Base-by-base conservation (phyloP, 208 protist species). In the Angomonas ambiguus region DNA sequence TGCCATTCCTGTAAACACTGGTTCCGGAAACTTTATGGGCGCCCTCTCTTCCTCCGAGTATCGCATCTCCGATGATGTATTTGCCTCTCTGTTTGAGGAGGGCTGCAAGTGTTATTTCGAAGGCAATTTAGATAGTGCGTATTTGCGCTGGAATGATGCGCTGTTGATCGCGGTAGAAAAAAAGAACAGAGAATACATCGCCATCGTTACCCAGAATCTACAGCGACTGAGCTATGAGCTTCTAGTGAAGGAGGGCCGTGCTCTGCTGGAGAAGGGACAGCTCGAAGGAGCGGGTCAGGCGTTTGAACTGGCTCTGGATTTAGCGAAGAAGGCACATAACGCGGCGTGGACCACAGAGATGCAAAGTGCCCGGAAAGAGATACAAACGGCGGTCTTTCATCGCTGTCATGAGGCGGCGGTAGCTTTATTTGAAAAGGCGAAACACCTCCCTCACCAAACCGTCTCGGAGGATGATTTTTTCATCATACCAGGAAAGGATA, bases 181-280 rank as follows among this genome's bases (percentile, higher is more conserved):
- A 61, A 89, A 92, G 38, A 91, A 97, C 67, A 78, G 92, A 13
- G 88, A 97, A 69, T 97, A 90, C 88, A 91, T 95, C 71, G 80
- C 92, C 31, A 87, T 95, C 22, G 68, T 97, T 2, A 81, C 82
- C 10, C 90, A 70, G 67, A 97, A 97, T 75, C 64, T 97, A 65
- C 90, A 97, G 79, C 85, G 86, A 3, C 82, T 97, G 18, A 92
- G 85, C 66, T 97, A 95, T 68, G 89, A 97, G 74, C 67, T 97
- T 28, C 68, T 95, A 3, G 87, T 93, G 30, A 77, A 85, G 62
- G 87, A 97, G 35, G 92, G 89, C 30, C 65, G 74, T 13, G 58
- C 66, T 20, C 62, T 89, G n/a, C 74, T 97, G n/a, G 72, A 87
- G 24, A 62, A 69, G 30, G 78, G 79, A n/a, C 55, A 73, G 27